A percentile compares a stretch with the other conserved stretches of the same genome.
These are phyloP conservation scores for Fusarium xylarioides DNA, from an alignment of 2,329 filamentous ascomycete genomes.

Conservation along the genomic window DNA sequence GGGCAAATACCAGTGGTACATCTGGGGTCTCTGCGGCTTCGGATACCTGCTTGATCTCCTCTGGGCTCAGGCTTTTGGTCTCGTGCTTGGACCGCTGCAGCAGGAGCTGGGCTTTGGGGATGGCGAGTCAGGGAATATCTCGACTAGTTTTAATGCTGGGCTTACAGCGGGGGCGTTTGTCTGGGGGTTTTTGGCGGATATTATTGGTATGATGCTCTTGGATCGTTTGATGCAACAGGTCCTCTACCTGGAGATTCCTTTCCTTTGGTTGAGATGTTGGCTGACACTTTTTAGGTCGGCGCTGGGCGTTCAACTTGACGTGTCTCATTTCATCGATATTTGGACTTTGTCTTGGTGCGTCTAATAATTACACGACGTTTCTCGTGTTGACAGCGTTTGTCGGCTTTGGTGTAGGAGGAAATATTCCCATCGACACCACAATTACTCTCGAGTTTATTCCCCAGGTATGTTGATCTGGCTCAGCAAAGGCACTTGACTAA, in stretches of 20 bases:
- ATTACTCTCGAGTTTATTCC: conserved; percentile 66
- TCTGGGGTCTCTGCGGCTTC: conserved; percentile 62
- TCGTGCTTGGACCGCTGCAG: conserved; percentile 62
- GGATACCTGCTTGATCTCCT: conserved; percentile 65
- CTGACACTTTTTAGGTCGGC: conserved; percentile 48
- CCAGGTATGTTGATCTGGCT: conserved; percentile 37
- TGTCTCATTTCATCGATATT: conserved; percentile 64
- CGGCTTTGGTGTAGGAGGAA: conserved; percentile 62
- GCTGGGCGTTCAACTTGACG: conserved; percentile 67
- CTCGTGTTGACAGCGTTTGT: conserved; percentile 63
- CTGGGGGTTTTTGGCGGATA: conserved; percentile 65
- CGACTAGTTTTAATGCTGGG: conserved; percentile 62
- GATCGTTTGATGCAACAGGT: background rate
- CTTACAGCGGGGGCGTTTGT: conserved; percentile 64
- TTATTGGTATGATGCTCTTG: conserved; percentile 46
- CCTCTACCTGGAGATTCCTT: background rate
- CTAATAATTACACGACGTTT: conserved; percentile 60
- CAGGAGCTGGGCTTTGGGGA: conserved; percentile 64
- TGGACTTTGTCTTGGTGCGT: conserved; percentile 60
- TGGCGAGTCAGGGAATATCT: conserved; percentile 56
- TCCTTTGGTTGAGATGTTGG: rapidly evolving
- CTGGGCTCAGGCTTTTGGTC: conserved; percentile 67
- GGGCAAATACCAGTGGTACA: conserved; percentile 62
- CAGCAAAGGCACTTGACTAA: rapidly evolving
- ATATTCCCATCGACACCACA: conserved; percentile 65